Evolutionary conservation across 2,329 filamentous ascomycete species (phyloP).

Genomic region (Mariannaea elegans): DNA sequence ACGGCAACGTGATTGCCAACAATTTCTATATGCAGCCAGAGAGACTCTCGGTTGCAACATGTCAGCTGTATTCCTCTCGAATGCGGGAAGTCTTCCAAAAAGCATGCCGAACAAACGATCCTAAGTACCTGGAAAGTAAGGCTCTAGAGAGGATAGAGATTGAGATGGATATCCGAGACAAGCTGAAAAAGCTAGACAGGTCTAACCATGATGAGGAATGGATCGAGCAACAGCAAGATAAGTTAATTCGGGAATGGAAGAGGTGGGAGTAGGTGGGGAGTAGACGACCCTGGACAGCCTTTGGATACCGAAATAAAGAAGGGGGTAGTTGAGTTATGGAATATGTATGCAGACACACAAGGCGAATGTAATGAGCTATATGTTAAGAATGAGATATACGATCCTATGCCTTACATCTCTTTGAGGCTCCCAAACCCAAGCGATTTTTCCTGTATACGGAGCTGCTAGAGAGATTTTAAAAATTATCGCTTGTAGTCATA

Average conservation of each 20-base stretch:
- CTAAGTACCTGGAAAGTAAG: constrained; percentile 66
- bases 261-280: constrained; percentile 59
- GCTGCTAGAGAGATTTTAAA: too few species aligned
- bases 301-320: constrained; percentile 10
- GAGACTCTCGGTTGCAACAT: constrained; percentile 64
- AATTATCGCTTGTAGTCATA: too few species aligned
- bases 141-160: constrained; percentile 67
- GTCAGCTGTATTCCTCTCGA: constrained; percentile 81
- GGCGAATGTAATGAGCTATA: constrained; percentile 27
- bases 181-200: constrained; percentile 56
- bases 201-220: constrained; percentile 46
- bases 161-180: constrained; percentile 67
- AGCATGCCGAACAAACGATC: constrained; percentile 73
- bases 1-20: constrained; percentile 63
- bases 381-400: constrained; percentile 26
- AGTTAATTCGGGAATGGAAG: constrained; percentile 65
- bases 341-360: constrained; percentile 30
- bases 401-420: background rate
- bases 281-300: too few species aligned
- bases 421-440: background rate
- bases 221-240: constrained; percentile 55
- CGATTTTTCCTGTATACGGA: too few species aligned
- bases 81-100: constrained; percentile 80
- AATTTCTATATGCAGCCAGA: constrained; percentile 72
- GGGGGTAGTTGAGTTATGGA: constrained; percentile 19